Evolutionary conservation across 495 filamentous ascomycete species (phyloP).

Genomic region (Aspergillus nanangensis): DNA sequence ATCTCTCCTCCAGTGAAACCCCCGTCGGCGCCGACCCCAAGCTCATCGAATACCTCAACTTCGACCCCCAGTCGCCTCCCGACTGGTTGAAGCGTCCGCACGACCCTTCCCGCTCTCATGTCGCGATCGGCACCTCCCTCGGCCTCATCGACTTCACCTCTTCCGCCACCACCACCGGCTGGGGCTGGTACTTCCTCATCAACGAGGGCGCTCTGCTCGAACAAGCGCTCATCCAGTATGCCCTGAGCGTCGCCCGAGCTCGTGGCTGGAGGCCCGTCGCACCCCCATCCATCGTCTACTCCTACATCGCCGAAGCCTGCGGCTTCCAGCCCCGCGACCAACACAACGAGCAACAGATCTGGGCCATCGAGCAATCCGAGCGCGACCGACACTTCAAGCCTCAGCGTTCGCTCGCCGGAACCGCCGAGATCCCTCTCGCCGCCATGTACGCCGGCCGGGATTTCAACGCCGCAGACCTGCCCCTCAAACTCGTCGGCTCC

Average conservation of each 20-base stretch:
- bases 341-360: slow-evolving; percentile 87
- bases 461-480: slow-evolving; percentile 59
- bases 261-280: slow-evolving; percentile 72
- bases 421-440: slow-evolving; percentile 91
- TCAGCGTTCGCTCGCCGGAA: slow-evolving; percentile 70
- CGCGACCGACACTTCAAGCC: slow-evolving; percentile 52
- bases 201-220: slow-evolving; percentile 88
- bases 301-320: slow-evolving; percentile 82
- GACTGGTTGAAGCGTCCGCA: slow-evolving; percentile 44
- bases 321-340: slow-evolving; percentile 92
- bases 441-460: slow-evolving; percentile 77
- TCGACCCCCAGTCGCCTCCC: slow-evolving; percentile 54
- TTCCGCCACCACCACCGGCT: slow-evolving; percentile 75
- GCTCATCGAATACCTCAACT: slow-evolving; percentile 69
- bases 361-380: slow-evolving; percentile 66
- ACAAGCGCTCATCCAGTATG: slow-evolving; percentile 86
- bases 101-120: slow-evolving; percentile 61
- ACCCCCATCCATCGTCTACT: slow-evolving; percentile 88
- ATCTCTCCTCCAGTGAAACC: slow-evolving; percentile 72
- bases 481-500: slow-evolving; percentile 72
- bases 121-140: slow-evolving; percentile 76
- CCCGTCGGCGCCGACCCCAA: slow-evolving; percentile 61
- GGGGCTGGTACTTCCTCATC: slow-evolving; percentile 94
- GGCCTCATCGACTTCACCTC: slow-evolving; percentile 79
- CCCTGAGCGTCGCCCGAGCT: slow-evolving; percentile 61